Percentiles rank a stretch among this genome's conserved stretches.
Evolutionary conservation across 2,329 filamentous ascomycete genomes (phyloP).

Genomic region (Lasiodiplodia theobromae): DNA sequence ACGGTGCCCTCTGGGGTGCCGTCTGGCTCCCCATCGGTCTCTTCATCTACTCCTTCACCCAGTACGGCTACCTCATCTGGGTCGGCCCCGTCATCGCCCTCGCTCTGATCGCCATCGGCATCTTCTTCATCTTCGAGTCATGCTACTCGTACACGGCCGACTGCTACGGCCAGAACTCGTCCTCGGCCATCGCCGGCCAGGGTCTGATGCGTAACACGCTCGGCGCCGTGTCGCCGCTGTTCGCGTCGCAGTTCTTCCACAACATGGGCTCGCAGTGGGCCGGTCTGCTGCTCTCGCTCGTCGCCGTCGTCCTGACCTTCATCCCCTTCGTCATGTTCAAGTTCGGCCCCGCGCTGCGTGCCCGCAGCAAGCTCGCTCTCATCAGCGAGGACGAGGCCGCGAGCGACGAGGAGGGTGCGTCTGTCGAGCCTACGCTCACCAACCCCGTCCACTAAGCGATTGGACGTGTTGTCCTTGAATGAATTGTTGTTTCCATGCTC

Average conservation of each 20-base stretch:
- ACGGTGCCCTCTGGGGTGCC: constrained; percentile 58
- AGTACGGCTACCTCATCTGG: constrained; percentile 59
- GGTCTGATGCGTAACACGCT: constrained; percentile 62
- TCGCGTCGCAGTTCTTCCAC: constrained; percentile 61
- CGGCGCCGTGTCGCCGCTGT: constrained; percentile 60
- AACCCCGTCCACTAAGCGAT: constrained; percentile 13
- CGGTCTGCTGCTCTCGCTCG: constrained; percentile 56
- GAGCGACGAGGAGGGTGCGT: constrained; percentile 3
- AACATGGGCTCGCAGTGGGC: constrained; percentile 62
- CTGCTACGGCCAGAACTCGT: constrained; percentile 58
- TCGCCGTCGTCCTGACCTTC: constrained; percentile 52
- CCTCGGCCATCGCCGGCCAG: constrained; percentile 57
- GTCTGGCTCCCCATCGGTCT: constrained; percentile 57
- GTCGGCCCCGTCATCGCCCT: constrained; percentile 59
- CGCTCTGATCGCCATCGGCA: constrained; percentile 59
- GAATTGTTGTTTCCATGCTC: constrained; percentile 15
- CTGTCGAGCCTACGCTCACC: constrained; percentile 4
- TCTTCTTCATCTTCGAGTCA: constrained; percentile 59
- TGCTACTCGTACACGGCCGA: constrained; percentile 61
- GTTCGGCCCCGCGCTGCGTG: constrained; percentile 49
- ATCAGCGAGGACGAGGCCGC: constrained; percentile 18
- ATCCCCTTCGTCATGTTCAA: constrained; percentile 56
- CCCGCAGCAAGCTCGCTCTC: constrained; percentile 48
- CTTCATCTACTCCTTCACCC: constrained; percentile 63
- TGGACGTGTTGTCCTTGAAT: background rate